Base-by-base conservation (phyloP, 768 basidiomycete genomes). In the Suillus alpinus region DNA sequence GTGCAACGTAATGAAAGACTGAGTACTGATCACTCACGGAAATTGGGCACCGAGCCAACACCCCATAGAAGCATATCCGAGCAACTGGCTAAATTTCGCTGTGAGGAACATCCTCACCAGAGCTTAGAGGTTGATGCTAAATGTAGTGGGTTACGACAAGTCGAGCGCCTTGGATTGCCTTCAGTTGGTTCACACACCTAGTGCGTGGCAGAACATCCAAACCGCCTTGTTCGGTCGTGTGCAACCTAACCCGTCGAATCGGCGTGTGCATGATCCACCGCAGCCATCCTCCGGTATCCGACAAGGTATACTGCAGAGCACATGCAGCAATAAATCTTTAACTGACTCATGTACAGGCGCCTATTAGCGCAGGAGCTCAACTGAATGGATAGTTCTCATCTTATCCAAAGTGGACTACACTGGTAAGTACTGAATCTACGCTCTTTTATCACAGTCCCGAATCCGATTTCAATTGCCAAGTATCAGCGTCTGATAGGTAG, bases 11-110 rank as follows among this genome's bases (percentile, higher is more conserved):
- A 56, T 41, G 13, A 10, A 26, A 4, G 53, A 51, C 53, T 52
- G 63, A 57, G 23, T 60, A 58, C 44, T 60, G 52, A 57, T 32
- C 1, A 84, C 91, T 80, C 73, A 94, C 89, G 94, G 94, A 67
- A 93, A 86, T 71, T 95, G 94, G 2, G 94, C 94, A 12, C 90
- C 84, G 3, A 95, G 74, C 94, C 94, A 95, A 73, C 84, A 91
- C 26, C 69, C 77, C 64, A 94, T 90, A 26, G 90, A 93, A 3
- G 78, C 68, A 65, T 87, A 87, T 10, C 92, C 92, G 44, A 91
- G 70, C 46, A 86, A 57, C 60, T 89, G 85, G 76, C 89, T 91
- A 66, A 86, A 60, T 4, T 67, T 63, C 31, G 58, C 32, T 36
- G 68, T 60, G 61, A 68, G 40, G 32, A 66, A 49, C 69, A 71